Evolutionary conservation across 2,329 filamentous ascomycete genomes (phyloP), one percentile per base, ranked within the genome.

Genomic region (Colletotrichum tabaci): DNA sequence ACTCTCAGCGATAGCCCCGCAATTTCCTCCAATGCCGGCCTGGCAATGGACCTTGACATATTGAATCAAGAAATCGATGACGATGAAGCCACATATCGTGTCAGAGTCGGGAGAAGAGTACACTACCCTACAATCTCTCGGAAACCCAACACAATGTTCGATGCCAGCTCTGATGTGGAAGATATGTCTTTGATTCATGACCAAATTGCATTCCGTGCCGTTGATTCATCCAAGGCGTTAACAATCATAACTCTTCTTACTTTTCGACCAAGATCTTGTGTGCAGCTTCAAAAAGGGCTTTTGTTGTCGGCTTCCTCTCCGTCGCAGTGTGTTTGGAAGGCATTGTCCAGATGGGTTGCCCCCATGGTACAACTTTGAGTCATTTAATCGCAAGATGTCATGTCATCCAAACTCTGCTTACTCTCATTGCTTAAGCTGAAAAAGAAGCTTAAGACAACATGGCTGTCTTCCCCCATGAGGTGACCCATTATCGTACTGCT

Each of bases 361-460:
- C n/a, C n/a, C n/a, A n/a, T n/a, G n/a, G n/a, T n/a, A n/a, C n/a
- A n/a, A n/a, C n/a, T n/a, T n/a, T n/a, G n/a, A n/a, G n/a, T n/a
- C n/a, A n/a, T n/a, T n/a, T n/a, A n/a, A n/a, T n/a, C n/a, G n/a
- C n/a, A n/a, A n/a, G n/a, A n/a, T n/a, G n/a, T n/a, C n/a, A n/a
- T n/a, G n/a, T n/a, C n/a, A 7, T 75, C 52, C 0, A 74, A 3
- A 0, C 16, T 75, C 30, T 78, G 74, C 21, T 78, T 78, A 2
- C 5, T 61, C 0, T 15, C n/a, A 2, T 78, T 72, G 16, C 42
- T 74, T 30, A 77, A 77, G 62, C 75, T 72, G 26, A 76, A 77
- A 60, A 74, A 77, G 50, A 76, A 75, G 4, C 2, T 46, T 5
- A 77, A 9, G 9, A 49, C 18, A 21, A 21, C 8, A 0, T 2